phyloP scores from a whole-genome alignment of 2,329 filamentous ascomycete species.

The Byssochlamys sp. region DNA sequence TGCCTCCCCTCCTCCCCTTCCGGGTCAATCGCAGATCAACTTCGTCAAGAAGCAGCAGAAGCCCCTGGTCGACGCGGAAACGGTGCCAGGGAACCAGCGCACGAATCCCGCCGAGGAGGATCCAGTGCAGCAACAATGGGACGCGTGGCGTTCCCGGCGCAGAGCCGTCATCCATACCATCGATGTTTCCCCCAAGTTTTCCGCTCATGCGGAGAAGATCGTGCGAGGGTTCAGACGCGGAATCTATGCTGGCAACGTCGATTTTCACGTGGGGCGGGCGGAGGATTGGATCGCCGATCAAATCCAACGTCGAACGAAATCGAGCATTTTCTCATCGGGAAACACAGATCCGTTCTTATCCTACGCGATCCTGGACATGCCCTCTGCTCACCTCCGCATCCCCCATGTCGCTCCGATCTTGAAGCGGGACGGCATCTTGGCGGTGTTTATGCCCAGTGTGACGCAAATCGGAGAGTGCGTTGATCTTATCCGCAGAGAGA shows the following conservation, averaged over 20 bases:
- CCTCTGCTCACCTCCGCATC: slow-evolving; percentile 47
- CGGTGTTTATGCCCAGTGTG: slow-evolving; percentile 67
- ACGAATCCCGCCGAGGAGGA: slow-evolving; percentile 9
- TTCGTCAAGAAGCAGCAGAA: slow-evolving; percentile 17
- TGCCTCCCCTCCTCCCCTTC: slow-evolving; percentile 40
- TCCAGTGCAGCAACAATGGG: slow-evolving; percentile 28
- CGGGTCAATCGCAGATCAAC: slow-evolving; percentile 23
- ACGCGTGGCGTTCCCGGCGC: slow-evolving; percentile 43
- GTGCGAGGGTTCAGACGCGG: slow-evolving; percentile 60
- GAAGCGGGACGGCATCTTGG: slow-evolving; percentile 53
- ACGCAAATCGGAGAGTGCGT: slow-evolving; percentile 65
- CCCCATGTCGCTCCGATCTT: slow-evolving; percentile 44
- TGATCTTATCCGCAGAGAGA: slow-evolving; percentile 43
- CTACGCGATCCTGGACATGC: slow-evolving; percentile 65
- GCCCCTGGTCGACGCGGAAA: slow-evolving; percentile 11
- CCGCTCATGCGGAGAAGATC: slow-evolving; percentile 53
- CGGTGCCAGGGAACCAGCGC: slow-evolving; percentile 8
- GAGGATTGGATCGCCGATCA: slow-evolving; percentile 53
- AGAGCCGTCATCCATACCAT: slow-evolving; percentile 66
- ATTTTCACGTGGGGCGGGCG: slow-evolving; percentile 63
- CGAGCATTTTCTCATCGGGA: slow-evolving; percentile 8
- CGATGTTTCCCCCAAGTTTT: slow-evolving; percentile 55
- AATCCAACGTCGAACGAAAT: slow-evolving; percentile 26
- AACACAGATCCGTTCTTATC: slow-evolving; percentile 53
- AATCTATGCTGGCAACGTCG: slow-evolving; percentile 59